Conservation (phyloP, 1,139 yeast genomes). For the Groenewaldozyma auringiensis region DNA sequence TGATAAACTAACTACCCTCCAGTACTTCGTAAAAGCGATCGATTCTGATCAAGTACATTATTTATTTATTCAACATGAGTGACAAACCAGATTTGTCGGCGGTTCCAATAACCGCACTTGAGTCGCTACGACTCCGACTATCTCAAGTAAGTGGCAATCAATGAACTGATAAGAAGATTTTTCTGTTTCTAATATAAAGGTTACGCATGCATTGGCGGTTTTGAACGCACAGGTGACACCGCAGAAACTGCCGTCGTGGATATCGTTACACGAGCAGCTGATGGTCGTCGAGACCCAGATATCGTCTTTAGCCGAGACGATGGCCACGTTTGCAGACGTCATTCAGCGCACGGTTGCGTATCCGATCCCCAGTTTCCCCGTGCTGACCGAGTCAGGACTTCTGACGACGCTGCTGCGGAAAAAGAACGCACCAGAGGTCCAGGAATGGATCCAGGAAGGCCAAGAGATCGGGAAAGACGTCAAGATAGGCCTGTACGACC, state of each 20-base stretch:
- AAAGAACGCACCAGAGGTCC: conserved; percentile 84
- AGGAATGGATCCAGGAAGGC: conserved; percentile 71
- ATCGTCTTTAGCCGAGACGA: conserved; percentile 59
- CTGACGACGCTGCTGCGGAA: conserved; percentile 77
- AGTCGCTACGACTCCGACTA: conserved; percentile 50
- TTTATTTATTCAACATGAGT: no score
- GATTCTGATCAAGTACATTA: no score
- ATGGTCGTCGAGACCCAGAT: conserved; percentile 78
- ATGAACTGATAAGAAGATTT: no score
- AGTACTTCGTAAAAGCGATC: no score
- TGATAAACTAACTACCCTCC: no score
- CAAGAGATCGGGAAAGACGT: conserved; percentile 34
- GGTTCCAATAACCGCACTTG: conserved; percentile 54
- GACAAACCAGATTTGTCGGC: conserved; percentile 28
- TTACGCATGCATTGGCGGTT: conserved; percentile 31
- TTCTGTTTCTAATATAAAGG: conserved; percentile 10
- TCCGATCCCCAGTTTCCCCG: conserved; percentile 78
- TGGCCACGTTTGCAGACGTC: conserved; percentile 53
- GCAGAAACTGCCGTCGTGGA: conserved; percentile 35
- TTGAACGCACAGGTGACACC: conserved; percentile 30
- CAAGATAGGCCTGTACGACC: conserved; percentile 26
- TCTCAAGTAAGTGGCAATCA: conserved; percentile 43
- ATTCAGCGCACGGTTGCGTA: conserved; percentile 65
- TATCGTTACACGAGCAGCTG: conserved; percentile 67
- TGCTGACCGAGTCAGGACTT: conserved; percentile 73